These are phyloP conservation scores for Neurospora sp. DNA, from an alignment of 2,329 filamentous ascomycete species.

Conservation along the genomic window DNA sequence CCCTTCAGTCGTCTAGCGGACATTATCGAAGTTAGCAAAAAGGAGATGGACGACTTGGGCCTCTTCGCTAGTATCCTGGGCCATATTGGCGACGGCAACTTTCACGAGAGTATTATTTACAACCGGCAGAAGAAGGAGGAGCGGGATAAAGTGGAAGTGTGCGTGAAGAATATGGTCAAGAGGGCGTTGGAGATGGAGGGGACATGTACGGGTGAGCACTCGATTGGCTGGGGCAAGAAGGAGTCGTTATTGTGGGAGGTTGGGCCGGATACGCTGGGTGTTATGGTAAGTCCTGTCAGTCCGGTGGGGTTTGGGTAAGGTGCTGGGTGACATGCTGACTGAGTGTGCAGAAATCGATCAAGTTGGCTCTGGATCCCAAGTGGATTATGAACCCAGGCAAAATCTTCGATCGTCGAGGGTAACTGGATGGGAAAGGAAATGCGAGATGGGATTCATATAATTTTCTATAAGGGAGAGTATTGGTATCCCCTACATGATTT, in stretches of 20 bases:
- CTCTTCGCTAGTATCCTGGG: constrained; percentile 82
- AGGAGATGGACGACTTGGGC: constrained; percentile 77
- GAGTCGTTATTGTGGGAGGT: constrained; percentile 69
- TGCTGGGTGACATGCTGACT: not conserved
- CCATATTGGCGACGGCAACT: constrained; percentile 90
- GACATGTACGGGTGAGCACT: constrained; percentile 84
- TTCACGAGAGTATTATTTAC: constrained; percentile 89
- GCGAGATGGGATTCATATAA: not conserved
- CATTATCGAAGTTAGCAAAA: constrained; percentile 75
- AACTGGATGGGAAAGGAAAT: not conserved
- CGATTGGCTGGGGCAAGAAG: constrained; percentile 80
- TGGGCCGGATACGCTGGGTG: constrained; percentile 66
- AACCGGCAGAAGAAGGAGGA: constrained; percentile 60
- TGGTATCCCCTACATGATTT: too few species aligned
- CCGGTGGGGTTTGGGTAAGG: not conserved
- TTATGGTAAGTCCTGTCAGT: constrained; percentile 48
- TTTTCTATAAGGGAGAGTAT: too few species aligned
- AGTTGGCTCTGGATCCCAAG: constrained; percentile 69
- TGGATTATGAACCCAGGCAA: constrained; percentile 91
- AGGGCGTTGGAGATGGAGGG: constrained; percentile 91
- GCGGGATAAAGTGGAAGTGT: constrained; percentile 64
- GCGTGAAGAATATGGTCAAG: constrained; percentile 83
- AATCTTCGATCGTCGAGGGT: constrained; percentile 59
- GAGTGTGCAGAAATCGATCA: constrained; percentile 50
- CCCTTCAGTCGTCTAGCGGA: constrained; percentile 67